These are phyloP conservation scores for Anthoceros angustus DNA, from an alignment of 225 moss, liverwort and hornwort species.

Conservation along the genomic window DNA sequence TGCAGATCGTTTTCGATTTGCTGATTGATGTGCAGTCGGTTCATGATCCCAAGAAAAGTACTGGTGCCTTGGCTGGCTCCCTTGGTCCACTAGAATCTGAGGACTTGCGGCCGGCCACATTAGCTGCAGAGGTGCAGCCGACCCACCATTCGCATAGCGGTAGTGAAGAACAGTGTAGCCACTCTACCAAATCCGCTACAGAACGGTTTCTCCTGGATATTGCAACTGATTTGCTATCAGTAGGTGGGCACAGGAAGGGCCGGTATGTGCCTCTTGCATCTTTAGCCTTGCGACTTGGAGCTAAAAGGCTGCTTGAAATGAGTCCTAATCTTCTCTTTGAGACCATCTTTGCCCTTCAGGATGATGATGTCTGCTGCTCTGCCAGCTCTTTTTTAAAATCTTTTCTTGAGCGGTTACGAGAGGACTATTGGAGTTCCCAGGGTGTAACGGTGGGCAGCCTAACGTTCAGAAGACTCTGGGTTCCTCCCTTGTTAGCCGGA, in stretches of 20 bases:
- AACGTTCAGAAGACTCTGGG: constrained; percentile 64
- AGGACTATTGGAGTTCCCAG: constrained; percentile 68
- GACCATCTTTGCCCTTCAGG: constrained; percentile 77
- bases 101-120: not conserved
- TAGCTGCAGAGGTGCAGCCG: not conserved
- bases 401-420: constrained; percentile 79
- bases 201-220: constrained; percentile 51
- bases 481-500: constrained; percentile 66
- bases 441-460: constrained; percentile 56
- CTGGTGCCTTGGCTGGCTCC: not conserved
- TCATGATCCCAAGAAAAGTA: constrained; percentile 16
- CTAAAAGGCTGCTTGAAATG: constrained; percentile 53
- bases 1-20: constrained; percentile 88
- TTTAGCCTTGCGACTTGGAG: constrained; percentile 62
- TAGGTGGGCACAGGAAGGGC: constrained; percentile 87
- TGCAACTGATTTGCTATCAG: constrained; percentile 65
- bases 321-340: constrained; percentile 65
- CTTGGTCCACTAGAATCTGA: too few species aligned
- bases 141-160: not conserved
- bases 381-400: constrained; percentile 77
- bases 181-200: not conserved
- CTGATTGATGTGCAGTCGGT: constrained; percentile 79
- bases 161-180: not conserved
- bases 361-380: constrained; percentile 94
- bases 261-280: constrained; percentile 93